phyloP scores from a whole-genome alignment of 257 asterid species.

The Gentiana straminea region DNA sequence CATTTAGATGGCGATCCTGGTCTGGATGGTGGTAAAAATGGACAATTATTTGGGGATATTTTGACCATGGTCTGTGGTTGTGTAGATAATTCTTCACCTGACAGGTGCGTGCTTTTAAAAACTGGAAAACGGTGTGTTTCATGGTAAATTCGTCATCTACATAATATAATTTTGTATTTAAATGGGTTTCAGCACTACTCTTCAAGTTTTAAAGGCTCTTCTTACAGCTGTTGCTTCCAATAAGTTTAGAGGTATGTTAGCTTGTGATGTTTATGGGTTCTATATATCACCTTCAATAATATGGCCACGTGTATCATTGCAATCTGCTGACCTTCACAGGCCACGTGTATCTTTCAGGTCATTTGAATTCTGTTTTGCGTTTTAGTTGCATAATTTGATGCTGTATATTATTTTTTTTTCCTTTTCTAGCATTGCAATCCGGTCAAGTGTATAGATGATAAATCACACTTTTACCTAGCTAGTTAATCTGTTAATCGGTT shows the following conservation, averaged over 20 bases:
- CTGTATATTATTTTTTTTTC: no score
- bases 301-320: no score
- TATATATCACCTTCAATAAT: neutral
- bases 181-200: constrained; percentile 73
- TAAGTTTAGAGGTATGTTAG: constrained; percentile 76
- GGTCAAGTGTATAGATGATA: no score
- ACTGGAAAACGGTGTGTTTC: constrained; percentile 9
- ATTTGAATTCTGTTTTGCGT: no score
- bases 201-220: constrained; percentile 95
- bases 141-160: constrained; percentile 9
- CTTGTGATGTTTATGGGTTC: constrained; percentile 1
- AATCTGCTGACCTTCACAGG: no score
- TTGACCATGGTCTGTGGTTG: constrained; percentile 73
- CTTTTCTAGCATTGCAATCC: no score
- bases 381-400: no score
- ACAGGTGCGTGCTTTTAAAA: constrained; percentile 46
- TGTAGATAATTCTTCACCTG: constrained; percentile 95
- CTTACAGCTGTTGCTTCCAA: constrained; percentile 91
- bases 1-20: constrained; percentile 99
- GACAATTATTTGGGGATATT: no score
- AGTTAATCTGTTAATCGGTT: no score
- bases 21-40: constrained; percentile 73
- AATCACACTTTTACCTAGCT: no score
- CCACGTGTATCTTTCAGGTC: no score
- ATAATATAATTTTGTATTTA: constrained; percentile 15